A percentile compares a stretch with the other conserved stretches of the same genome.
These are phyloP conservation scores for Leptomonas pyrrhocoris DNA, from an alignment of 208 protist genomes.

Conservation along the genomic window DNA sequence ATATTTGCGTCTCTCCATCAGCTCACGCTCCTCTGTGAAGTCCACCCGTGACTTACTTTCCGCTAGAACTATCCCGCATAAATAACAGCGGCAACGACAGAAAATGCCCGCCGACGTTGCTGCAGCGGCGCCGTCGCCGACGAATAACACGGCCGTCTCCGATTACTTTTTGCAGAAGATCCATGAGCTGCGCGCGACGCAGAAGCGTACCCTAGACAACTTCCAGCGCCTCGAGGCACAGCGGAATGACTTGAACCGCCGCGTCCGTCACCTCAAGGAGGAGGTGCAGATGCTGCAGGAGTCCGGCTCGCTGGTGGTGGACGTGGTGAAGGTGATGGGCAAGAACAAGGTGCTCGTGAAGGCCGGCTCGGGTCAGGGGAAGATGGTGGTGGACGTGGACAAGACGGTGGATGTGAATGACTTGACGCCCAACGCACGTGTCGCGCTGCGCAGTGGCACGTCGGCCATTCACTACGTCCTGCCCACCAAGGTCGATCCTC, in stretches of 20 bases:
- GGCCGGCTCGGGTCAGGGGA: constrained; percentile 93
- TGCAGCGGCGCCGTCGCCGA: constrained; percentile 20
- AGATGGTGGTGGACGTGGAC: constrained; percentile 99
- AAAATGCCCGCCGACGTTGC: constrained; percentile 34
- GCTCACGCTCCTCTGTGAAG: too few species aligned
- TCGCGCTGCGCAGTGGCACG: constrained; percentile 97
- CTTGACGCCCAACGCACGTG: constrained; percentile 95
- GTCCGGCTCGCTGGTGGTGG: constrained; percentile 97
- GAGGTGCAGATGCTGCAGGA: constrained; percentile 98
- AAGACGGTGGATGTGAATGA: constrained; percentile 94
- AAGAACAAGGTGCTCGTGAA: constrained; percentile 99
- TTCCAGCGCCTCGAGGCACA: constrained; percentile 87
- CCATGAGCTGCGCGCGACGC: constrained; percentile 84
- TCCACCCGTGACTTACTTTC: too few species aligned
- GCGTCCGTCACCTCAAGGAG: constrained; percentile 98
- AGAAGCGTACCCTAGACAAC: constrained; percentile 87
- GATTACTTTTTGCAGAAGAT: constrained; percentile 93
- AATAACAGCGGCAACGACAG: too few species aligned
- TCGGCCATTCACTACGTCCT: constrained; percentile 98
- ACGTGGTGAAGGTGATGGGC: constrained; percentile 99
- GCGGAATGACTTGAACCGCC: constrained; percentile 90
- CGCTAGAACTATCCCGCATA: too few species aligned
- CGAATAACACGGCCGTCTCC: constrained; percentile 51
- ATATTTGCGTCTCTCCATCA: too few species aligned
- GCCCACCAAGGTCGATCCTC: constrained; percentile 98